These are phyloP conservation scores for Cladosporium sp. DNA, from an alignment of 2,329 filamentous ascomycete species.

Conservation along the genomic window DNA sequence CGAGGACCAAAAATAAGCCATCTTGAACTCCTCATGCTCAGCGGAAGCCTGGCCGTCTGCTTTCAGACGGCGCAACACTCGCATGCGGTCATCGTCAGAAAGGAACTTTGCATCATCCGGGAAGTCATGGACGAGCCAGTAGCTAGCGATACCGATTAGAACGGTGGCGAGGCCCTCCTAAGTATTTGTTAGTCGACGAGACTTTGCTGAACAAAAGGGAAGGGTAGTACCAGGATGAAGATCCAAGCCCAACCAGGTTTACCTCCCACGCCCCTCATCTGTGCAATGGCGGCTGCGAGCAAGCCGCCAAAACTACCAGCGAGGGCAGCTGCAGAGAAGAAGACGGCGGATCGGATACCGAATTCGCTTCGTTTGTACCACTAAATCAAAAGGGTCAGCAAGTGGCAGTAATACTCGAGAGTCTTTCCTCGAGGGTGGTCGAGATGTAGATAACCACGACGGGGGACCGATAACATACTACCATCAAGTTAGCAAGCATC, in stretches of 20 bases:
- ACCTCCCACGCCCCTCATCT: constrained; percentile 61
- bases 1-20: constrained; percentile 65
- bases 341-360: constrained; percentile 72
- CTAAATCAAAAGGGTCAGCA: constrained; percentile 37
- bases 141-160: constrained; percentile 61
- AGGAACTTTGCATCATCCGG: constrained; percentile 67
- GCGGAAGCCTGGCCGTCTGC: constrained; percentile 70
- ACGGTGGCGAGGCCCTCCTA: constrained; percentile 64
- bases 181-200: constrained; percentile 25
- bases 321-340: constrained; percentile 77
- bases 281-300: constrained; percentile 64
- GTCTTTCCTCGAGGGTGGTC: no score
- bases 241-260: constrained; percentile 22
- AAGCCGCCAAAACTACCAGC: constrained; percentile 74
- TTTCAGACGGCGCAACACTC: constrained; percentile 67
- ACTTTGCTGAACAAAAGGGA: not conserved
- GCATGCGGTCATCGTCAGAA: constrained; percentile 60
- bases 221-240: constrained; percentile 1
- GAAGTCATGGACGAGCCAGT: constrained; percentile 79
- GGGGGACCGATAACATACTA: no score
- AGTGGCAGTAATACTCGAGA: no score
- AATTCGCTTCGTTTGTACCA: constrained; percentile 80
- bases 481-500: no score
- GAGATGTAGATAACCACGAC: no score
- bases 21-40: constrained; percentile 68